Base-by-base conservation (phyloP, 768 basidiomycete species). In the Agrocybe praecox region DNA sequence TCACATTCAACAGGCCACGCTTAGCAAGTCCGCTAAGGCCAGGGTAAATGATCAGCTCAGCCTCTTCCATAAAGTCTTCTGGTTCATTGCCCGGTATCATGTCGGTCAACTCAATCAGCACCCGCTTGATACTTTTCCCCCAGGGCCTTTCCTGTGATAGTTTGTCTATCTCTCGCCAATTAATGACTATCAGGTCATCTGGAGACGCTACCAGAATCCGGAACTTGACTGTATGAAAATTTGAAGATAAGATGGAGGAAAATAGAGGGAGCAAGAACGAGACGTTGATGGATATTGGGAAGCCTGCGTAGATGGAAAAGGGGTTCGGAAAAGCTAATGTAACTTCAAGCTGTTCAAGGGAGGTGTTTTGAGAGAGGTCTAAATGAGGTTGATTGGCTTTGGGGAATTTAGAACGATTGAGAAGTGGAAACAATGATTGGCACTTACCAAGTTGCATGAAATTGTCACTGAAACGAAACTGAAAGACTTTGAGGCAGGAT, bases 151-250 rank as follows among this genome's bases (percentile, higher is more conserved):
- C 21, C 8, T 21, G 15, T 2, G 48, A n/a, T 42, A 60, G 14
- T 18, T 19, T 36, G 29, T 60, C 52, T 46, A 60, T 49, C 17
- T 33, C 55, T 1, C 19, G 6, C 59, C 59, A 56, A n/a, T 52
- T 46, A 9, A 60, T 46, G 14, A 2, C n/a, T 12, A 14, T 8
- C 6, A 56, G 46, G 18, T 33, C 14, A 15, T 36, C 18, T 22
- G 40, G 40, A 7, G 29, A 32, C 6, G 22, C 36, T 17, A 50
- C 33, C 6, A 24, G 40, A 10, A 60, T 34, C n/a, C 22, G 32
- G 23, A 60, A 23, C 17, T 40, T 45, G 22, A 60, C 33, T 19
- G 49, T 12, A 6, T n/a, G 19, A 15, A 53, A 15, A 9, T 15
- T 19, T 0, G 50, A 19, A n/a, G 59, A 60, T 9, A 55, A 18